Base-by-base conservation (phyloP, 441 rosid genomes). In the Aleurites moluccanus region DNA sequence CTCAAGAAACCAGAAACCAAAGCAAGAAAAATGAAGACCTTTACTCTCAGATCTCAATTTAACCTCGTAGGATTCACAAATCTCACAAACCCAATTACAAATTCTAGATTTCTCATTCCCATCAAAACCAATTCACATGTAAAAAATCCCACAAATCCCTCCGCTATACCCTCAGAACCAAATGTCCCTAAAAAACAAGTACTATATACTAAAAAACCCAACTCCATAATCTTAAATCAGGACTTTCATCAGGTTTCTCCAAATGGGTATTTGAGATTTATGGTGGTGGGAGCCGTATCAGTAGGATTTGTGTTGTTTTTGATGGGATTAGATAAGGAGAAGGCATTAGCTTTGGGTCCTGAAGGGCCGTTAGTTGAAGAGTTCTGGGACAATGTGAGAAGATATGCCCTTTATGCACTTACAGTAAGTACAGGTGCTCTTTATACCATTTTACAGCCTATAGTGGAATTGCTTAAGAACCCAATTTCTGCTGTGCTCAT, bases 291-390 rank as follows among this genome's bases (percentile, higher is more conserved):
- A 68, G 90, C 88, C 23, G 85, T 84, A 23, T 87, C 97, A 0
- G 5, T 90, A 35, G 95, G 97, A 55, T 35, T 92, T 40, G 73
- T 75, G 81, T 63, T 75, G 83, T 55, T 83, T 75, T 33, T 86
- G 0, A 71, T 87, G 85, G 90, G 87, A 16, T 63, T 86, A 73
- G 91, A 87, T 62, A 86, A 82, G 25, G 83, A 84, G 10, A 27
- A 84, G 84, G 97, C 96, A 6, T 25, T 87, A 84, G 98, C 96
- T 13, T 74, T 92, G 11, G 97, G 97, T 1, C 99, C 97, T 7
- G 96, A 89, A 75, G 97, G 99, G 64, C 99, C 97, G 25, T 60
- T 94, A 50, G 75, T 85, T 79, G 98, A 94, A 84, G 97, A 92
- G 83, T 92, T 92, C 68, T 92, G 97, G 99, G 98, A 92, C 62